Evolutionary conservation across 805 yeast species (phyloP).

Genomic region (Candida ascalaphidarum): DNA sequence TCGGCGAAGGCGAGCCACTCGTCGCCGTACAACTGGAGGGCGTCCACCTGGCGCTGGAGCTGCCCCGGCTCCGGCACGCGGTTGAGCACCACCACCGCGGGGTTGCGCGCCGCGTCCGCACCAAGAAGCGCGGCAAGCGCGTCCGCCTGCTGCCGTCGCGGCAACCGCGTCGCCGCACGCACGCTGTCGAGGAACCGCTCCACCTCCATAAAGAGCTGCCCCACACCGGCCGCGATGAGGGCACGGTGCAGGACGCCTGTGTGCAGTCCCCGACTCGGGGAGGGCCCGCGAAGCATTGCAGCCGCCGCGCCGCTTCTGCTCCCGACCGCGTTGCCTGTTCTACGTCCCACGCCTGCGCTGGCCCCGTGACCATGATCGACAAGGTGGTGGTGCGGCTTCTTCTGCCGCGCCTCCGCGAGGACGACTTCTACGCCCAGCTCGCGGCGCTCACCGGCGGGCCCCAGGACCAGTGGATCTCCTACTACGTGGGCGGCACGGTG

Average conservation of each 20-base stretch:
- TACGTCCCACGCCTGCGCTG: too few species aligned
- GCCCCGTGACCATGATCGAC: too few species aligned
- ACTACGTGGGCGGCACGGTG: conserved; percentile 10
- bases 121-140: conserved; percentile 13
- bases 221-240: too few species aligned
- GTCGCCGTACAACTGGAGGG: conserved; percentile 14
- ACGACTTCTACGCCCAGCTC: conserved; percentile 10
- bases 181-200: conserved; percentile 19
- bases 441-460: conserved; percentile 8
- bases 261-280: too few species aligned
- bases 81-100: conserved; percentile 17
- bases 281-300: too few species aligned
- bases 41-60: conserved; percentile 12
- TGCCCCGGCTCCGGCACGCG: conserved; percentile 8
- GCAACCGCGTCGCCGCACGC: conserved; percentile 17
- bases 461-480: background rate
- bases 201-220: conserved; percentile 9
- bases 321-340: too few species aligned
- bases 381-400: conserved; percentile 10
- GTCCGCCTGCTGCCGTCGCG: conserved; percentile 11
- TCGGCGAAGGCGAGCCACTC: conserved; percentile 42
- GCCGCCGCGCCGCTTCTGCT: too few species aligned
- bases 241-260: too few species aligned
- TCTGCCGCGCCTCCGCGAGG: conserved; percentile 13
- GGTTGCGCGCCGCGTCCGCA: conserved; percentile 16